phyloP scores from a whole-genome alignment of 2,329 filamentous ascomycete species.

The Sporothrix humicola region DNA sequence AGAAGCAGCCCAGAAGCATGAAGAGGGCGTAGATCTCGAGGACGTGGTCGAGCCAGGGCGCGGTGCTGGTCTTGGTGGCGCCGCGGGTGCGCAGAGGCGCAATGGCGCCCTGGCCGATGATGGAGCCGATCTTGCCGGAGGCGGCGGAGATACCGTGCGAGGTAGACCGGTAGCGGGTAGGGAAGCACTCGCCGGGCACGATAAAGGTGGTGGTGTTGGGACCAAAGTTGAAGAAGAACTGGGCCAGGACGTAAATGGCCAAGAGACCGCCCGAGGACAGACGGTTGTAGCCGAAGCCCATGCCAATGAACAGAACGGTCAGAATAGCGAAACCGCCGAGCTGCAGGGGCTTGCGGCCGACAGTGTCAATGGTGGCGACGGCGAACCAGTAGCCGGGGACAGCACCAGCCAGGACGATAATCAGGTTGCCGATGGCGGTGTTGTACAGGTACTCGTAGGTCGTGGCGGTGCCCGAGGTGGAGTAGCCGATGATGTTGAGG shows the following conservation, averaged over 20 bases:
- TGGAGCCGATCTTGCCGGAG: constrained; percentile 61
- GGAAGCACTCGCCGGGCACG: constrained; percentile 62
- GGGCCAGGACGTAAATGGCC: constrained; percentile 61
- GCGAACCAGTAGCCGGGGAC: constrained; percentile 86
- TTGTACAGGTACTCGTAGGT: constrained; percentile 75
- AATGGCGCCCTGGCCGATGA: constrained; percentile 64
- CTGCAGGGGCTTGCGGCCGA: constrained; percentile 81
- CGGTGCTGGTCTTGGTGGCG: constrained; percentile 47
- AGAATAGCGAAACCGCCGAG: constrained; percentile 66
- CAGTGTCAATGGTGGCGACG: constrained; percentile 69
- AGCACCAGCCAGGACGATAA: constrained; percentile 77
- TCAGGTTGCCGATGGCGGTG: constrained; percentile 78
- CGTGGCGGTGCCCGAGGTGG: constrained; percentile 55
- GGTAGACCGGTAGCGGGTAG: constrained; percentile 62
- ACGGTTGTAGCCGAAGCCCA: constrained; percentile 66
- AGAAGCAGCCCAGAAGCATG: constrained; percentile 74
- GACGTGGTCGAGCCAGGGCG: constrained; percentile 77
- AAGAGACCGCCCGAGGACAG: constrained; percentile 59
- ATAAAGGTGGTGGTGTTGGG: constrained; percentile 64
- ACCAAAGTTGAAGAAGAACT: constrained; percentile 66
- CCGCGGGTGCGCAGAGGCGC: constrained; percentile 57
- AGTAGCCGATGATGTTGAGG: constrained; percentile 73
- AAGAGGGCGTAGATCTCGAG: constrained; percentile 77
- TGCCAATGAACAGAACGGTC: constrained; percentile 65
- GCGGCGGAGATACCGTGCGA: constrained; percentile 64